Evolutionary conservation across 202 grass and related monocot genomes (phyloP).

Genomic region (Brachypodium distachyon): DNA sequence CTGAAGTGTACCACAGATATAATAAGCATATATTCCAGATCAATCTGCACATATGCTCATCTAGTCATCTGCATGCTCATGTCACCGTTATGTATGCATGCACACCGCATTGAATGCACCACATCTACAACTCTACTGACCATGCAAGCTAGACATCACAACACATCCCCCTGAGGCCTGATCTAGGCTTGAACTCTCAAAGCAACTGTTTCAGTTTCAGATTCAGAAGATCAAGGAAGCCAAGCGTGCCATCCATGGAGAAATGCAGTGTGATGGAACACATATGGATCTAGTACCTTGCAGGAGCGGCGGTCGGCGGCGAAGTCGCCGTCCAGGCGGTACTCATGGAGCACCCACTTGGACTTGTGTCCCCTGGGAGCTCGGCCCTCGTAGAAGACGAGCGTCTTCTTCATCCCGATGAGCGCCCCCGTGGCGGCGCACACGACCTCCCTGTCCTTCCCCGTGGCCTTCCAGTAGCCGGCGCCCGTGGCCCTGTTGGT

Average conservation of each 20-base stretch:
- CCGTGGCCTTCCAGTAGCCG: slow-evolving; percentile 95
- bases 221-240: not conserved
- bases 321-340: slow-evolving; percentile 85
- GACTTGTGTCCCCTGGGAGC: slow-evolving; percentile 92
- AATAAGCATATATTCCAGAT: not conserved
- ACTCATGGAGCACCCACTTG: slow-evolving; percentile 97
- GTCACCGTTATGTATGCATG: slow-evolving; percentile 27
- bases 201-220: slow-evolving; percentile 20
- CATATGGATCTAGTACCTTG: slow-evolving; percentile 36
- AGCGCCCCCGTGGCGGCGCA: slow-evolving; percentile 49
- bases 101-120: slow-evolving; percentile 20
- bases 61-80: slow-evolving; percentile 33
- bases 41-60: no score
- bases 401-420: slow-evolving; percentile 92
- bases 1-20: not conserved
- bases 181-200: not conserved
- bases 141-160: no score
- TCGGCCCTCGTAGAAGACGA: slow-evolving; percentile 90
- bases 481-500: slow-evolving; percentile 86
- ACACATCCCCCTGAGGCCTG: no score
- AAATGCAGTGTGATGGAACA: not conserved
- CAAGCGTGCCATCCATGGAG: not conserved
- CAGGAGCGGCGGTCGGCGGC: slow-evolving; percentile 48
- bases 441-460: slow-evolving; percentile 82
- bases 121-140: not conserved